Base-by-base conservation (phyloP, 129 eudicot species). In the Chrysanthemum makinoi region DNA sequence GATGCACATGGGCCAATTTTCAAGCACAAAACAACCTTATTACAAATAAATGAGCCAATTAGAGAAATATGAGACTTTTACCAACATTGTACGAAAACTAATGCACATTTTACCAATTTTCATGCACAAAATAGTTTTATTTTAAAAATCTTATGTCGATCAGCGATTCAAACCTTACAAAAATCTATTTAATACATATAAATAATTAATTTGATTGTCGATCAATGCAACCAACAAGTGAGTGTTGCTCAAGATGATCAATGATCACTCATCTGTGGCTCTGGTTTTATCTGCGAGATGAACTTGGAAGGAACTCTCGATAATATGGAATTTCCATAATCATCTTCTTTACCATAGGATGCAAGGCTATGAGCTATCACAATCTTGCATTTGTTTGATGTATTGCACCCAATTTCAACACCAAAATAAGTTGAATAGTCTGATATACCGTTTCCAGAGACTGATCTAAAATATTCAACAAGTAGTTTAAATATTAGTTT, bases 371-470 rank as follows among this genome's bases (percentile, higher is more conserved):
- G 76, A 17, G 78, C 89, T 82, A 85, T 82, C 77, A 90, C 80
- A 9, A 90, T 86, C 79, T 33, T 80, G 85, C 97, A 94, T 11
- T 79, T 62, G 70, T 77, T 84, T 66, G 85, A 67, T 24, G 70
- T 35, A 54, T 84, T 89, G 7, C 96, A n/a, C n/a, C n/a, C n/a
- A n/a, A n/a, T n/a, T n/a, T n/a, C n/a, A n/a, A n/a, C n/a, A 86
- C 55, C 93, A 65, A 49, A 87, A 77, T 94, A 94, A 15, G 51
- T 7, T 71, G 89, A 62, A 82, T 94, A 97, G 62, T 94, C 96
- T 7, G 82, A 72, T 13, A 94, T 84, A 75, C 98, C 89, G 78
- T 75, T 94, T 75, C 97, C 98, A 3, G 86, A 55, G 20, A 94
- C 98, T 6, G 96, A 89, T 84, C 97, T 94, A 87, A 72, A 69